These are phyloP conservation scores for Trichoderma endophyticum DNA, from an alignment of 2,329 filamentous ascomycete genomes.

Conservation along the genomic window DNA sequence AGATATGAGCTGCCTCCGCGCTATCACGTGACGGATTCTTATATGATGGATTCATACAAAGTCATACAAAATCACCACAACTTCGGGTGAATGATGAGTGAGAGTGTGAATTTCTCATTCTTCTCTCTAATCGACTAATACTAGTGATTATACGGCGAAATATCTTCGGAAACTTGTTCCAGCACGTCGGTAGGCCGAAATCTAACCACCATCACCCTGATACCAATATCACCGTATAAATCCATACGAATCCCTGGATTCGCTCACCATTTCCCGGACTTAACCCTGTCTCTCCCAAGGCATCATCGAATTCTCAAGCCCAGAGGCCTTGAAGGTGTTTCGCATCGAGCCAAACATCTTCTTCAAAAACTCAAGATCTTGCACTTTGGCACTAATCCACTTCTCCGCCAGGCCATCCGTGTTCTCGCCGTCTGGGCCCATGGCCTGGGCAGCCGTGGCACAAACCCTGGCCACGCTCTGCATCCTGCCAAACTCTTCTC, in stretches of 20 bases:
- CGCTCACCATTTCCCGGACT: neutral
- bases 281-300: neutral
- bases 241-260: neutral
- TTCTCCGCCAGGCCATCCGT: constrained; percentile 17
- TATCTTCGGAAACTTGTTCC: neutral
- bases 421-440: constrained; percentile 25
- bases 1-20: constrained; percentile 21
- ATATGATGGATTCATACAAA: neutral
- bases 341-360: constrained; percentile 20
- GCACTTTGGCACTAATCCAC: constrained; percentile 28
- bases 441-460: constrained; percentile 27
- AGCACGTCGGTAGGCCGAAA: neutral
- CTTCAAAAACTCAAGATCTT: constrained; percentile 27
- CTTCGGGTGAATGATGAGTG: neutral
- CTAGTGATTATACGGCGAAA: neutral
- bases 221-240: neutral
- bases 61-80: neutral
- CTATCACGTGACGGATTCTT: constrained; percentile 25
- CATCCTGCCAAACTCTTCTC: constrained; percentile 28
- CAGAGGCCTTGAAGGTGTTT: neutral
- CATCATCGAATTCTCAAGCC: neutral
- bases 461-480: constrained; percentile 27
- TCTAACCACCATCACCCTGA: neutral
- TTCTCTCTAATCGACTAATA: neutral
- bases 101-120: neutral